These are phyloP conservation scores for Coemansia sp. DNA, from an alignment of 192 early-diverging fungal genomes.

Conservation along the genomic window DNA sequence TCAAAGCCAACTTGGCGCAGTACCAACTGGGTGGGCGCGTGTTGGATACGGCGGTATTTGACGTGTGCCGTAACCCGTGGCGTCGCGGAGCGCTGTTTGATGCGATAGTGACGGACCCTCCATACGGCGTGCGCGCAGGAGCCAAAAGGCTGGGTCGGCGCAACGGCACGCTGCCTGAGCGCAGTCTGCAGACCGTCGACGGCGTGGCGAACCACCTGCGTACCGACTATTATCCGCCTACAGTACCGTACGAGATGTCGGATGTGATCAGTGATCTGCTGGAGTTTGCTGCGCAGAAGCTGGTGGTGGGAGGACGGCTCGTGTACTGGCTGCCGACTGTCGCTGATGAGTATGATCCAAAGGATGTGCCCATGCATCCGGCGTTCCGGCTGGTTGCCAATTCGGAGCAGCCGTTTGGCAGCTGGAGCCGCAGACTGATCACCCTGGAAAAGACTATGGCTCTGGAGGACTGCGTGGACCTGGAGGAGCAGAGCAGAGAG, in stretches of 20 bases:
- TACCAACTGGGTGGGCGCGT: slow-evolving; percentile 72
- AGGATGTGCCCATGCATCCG: slow-evolving; percentile 82
- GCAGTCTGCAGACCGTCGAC: slow-evolving; percentile 29
- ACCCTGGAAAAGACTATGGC: slow-evolving; percentile 87
- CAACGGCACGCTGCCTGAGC: slow-evolving; percentile 21
- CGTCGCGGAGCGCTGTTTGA: slow-evolving; percentile 64
- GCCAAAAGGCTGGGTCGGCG: slow-evolving; percentile 85
- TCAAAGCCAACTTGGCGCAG: slow-evolving; percentile 79
- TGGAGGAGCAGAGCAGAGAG: neutral
- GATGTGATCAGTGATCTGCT: slow-evolving; percentile 82
- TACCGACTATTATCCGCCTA: slow-evolving; percentile 80
- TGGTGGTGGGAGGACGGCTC: slow-evolving; percentile 78
- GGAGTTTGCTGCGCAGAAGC: slow-evolving; percentile 72
- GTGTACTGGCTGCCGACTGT: slow-evolving; percentile 97
- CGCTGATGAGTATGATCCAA: slow-evolving; percentile 72
- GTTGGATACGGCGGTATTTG: slow-evolving; percentile 79
- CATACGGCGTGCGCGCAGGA: slow-evolving; percentile 96
- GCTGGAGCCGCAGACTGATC: slow-evolving; percentile 87
- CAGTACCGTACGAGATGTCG: slow-evolving; percentile 92
- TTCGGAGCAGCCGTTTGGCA: slow-evolving; percentile 91
- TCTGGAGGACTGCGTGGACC: neutral
- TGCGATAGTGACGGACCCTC: slow-evolving; percentile 92
- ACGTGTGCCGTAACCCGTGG: slow-evolving; percentile 87
- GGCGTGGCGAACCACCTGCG: slow-evolving; percentile 46
- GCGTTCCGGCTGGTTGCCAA: slow-evolving; percentile 79